phyloP scores from a whole-genome alignment of 2,329 filamentous ascomycete species.

The Nannizzia gypsea region DNA sequence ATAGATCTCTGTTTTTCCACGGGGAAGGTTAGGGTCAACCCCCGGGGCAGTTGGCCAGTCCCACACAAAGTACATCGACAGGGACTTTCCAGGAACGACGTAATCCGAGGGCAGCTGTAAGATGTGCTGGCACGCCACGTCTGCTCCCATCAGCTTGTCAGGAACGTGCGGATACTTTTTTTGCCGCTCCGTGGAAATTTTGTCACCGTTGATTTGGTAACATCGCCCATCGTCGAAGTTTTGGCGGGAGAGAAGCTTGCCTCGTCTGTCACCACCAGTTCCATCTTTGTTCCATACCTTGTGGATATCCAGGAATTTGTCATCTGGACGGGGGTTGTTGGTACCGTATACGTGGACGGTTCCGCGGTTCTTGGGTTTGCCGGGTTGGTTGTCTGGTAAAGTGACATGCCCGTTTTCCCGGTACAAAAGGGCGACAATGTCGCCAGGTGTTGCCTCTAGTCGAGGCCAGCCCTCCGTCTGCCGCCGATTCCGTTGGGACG shows the following conservation, averaged over 20 bases:
- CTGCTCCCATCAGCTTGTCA: slow-evolving; percentile 43
- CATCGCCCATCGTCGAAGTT: slow-evolving; percentile 87
- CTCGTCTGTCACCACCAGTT: slow-evolving; percentile 66
- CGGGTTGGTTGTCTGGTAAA: slow-evolving; percentile 42
- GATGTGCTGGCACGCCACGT: slow-evolving; percentile 71
- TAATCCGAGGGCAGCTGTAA: slow-evolving; percentile 57
- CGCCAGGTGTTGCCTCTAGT: slow-evolving; percentile 49
- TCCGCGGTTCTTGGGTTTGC: slow-evolving; percentile 55
- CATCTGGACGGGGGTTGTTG: slow-evolving; percentile 44
- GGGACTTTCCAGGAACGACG: slow-evolving; percentile 49
- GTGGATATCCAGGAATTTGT: slow-evolving; percentile 55
- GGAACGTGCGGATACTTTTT: slow-evolving; percentile 41
- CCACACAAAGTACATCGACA: slow-evolving; percentile 94
- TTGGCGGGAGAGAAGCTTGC: slow-evolving; percentile 61
- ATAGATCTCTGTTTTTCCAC: slow-evolving; percentile 37
- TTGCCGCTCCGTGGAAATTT: slow-evolving; percentile 50
- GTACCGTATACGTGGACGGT: slow-evolving; percentile 68
- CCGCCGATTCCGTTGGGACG: slow-evolving; percentile 48
- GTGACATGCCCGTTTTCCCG: slow-evolving; percentile 69
- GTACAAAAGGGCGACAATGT: slow-evolving; percentile 55
- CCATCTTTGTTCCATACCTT: slow-evolving; percentile 67
- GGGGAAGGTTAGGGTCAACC: slow-evolving; percentile 25
- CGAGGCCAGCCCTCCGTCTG: slow-evolving; percentile 50
- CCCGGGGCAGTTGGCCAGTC: slow-evolving; percentile 60
- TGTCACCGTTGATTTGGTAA: slow-evolving; percentile 59